Conservation (phyloP, 371 early-diverging fungal genomes). For the Dentiscutata heterogama region DNA sequence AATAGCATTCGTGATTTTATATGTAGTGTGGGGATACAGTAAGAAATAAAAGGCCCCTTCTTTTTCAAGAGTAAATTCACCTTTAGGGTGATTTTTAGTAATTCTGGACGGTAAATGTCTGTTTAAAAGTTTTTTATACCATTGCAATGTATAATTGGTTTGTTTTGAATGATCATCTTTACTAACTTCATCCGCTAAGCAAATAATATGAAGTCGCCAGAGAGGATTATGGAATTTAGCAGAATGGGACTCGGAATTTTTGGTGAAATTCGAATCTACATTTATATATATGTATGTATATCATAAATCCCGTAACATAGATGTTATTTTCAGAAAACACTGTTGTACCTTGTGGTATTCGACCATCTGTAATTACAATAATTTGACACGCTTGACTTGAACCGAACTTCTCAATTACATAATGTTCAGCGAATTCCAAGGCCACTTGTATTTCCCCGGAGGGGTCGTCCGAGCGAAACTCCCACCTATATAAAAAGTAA, state of each 20-base stretch:
- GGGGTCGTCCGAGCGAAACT: neutral
- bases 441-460: neutral
- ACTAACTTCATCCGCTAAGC: constrained; percentile 23
- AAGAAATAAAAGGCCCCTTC: constrained; percentile 24
- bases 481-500: neutral
- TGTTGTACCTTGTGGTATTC: constrained; percentile 2
- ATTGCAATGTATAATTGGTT: neutral
- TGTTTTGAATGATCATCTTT: neutral
- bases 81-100: constrained; percentile 29
- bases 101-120: neutral
- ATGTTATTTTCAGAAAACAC: neutral
- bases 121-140: constrained; percentile 24
- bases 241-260: neutral
- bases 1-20: neutral
- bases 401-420: constrained; percentile 19
- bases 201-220: constrained; percentile 22
- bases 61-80: constrained; percentile 17
- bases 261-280: neutral
- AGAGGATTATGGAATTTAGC: neutral
- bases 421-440: neutral
- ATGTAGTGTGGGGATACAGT: constrained; percentile 2
- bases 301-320: neutral
- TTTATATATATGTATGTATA: neutral
- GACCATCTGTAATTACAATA: constrained; percentile 13
- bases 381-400: constrained; percentile 14